A percentile compares a stretch with the other conserved stretches of the same genome.
Conservation (phyloP, 305 asterid genomes). For the Fraxinus paxiana region DNA sequence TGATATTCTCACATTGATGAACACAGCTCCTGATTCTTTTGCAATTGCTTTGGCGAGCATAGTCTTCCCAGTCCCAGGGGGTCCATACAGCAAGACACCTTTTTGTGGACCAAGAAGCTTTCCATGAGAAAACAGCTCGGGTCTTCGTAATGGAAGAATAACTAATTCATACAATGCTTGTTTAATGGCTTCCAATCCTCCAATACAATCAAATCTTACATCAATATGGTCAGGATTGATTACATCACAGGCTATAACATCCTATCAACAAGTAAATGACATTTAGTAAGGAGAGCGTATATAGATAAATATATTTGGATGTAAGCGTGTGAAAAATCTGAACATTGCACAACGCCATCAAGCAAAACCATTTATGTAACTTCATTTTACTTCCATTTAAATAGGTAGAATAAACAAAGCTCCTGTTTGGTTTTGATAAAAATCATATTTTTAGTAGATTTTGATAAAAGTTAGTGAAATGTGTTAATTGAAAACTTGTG, state of each 20-base stretch:
- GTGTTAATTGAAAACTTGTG: background rate
- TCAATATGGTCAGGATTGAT: slow-evolving; percentile 71
- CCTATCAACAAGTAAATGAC: slow-evolving; percentile 39
- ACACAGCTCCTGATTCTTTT: slow-evolving; percentile 85
- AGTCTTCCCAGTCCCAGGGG: slow-evolving; percentile 97
- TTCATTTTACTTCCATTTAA: background rate
- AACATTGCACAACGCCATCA: background rate
- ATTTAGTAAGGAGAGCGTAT: background rate
- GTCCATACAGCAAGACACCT: slow-evolving; percentile 89
- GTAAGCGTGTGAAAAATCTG: background rate
- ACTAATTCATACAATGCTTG: slow-evolving; percentile 60
- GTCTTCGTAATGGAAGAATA: slow-evolving; percentile 80
- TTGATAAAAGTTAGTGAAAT: background rate
- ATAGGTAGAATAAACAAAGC: background rate
- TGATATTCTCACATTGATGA: slow-evolving; percentile 73
- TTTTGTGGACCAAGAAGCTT: slow-evolving; percentile 88
- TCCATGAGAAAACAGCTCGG: slow-evolving; percentile 79
- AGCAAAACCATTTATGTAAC: slow-evolving; percentile 2
- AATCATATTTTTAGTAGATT: too few species aligned
- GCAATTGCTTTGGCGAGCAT: slow-evolving; percentile 99
- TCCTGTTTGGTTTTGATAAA: background rate
- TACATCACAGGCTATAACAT: slow-evolving; percentile 86
- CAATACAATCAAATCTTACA: slow-evolving; percentile 68
- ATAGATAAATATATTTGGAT: background rate
- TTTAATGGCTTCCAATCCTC: slow-evolving; percentile 69